Percentiles rank a stretch among this genome's conserved stretches.
phyloP scores from a whole-genome alignment of 2,329 filamentous ascomycete species.

The Hymenoscyphus occultus region DNA sequence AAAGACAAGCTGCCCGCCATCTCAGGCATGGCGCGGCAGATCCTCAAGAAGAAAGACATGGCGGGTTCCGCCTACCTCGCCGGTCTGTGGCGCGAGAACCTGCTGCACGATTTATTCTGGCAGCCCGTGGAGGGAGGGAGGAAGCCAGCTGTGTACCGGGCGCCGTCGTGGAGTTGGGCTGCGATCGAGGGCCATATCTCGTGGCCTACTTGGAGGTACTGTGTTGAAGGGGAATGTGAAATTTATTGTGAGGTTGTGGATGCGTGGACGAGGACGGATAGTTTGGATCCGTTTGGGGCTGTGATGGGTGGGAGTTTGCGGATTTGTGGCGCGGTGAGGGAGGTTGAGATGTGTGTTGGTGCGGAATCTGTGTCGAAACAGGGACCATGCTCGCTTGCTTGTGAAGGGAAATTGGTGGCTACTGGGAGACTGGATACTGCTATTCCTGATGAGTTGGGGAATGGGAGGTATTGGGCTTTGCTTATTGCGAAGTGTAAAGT shows the following conservation, averaged over 20 bases:
- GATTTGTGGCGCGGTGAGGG: slow-evolving; percentile 4
- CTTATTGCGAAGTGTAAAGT: slow-evolving; percentile 8
- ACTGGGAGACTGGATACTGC: slow-evolving; percentile 6
- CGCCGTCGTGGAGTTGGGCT: slow-evolving; percentile 23
- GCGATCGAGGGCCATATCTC: slow-evolving; percentile 14
- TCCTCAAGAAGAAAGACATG: slow-evolving; percentile 1
- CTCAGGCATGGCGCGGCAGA: slow-evolving; percentile 18
- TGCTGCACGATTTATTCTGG: slow-evolving; percentile 19
- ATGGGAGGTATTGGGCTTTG: neutral
- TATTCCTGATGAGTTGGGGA: neutral
- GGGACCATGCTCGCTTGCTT: neutral
- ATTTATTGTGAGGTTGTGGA: slow-evolving; percentile 17
- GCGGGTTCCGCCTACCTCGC: slow-evolving; percentile 11
- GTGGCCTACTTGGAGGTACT: slow-evolving; percentile 15
- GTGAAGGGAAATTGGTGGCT: neutral
- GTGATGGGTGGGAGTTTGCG: slow-evolving; percentile 17
- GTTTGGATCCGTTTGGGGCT: slow-evolving; percentile 20
- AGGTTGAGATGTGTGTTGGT: neutral
- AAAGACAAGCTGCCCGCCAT: slow-evolving; percentile 21
- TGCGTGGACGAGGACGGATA: slow-evolving; percentile 7
- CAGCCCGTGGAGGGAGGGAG: neutral
- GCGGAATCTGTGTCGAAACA: neutral
- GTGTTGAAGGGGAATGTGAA: slow-evolving; percentile 4
- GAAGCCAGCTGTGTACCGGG: slow-evolving; percentile 9
- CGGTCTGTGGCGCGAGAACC: slow-evolving; percentile 15